Base-by-base conservation (phyloP, 192 early-diverging fungal genomes). In the Mycoemilia scoparia region DNA sequence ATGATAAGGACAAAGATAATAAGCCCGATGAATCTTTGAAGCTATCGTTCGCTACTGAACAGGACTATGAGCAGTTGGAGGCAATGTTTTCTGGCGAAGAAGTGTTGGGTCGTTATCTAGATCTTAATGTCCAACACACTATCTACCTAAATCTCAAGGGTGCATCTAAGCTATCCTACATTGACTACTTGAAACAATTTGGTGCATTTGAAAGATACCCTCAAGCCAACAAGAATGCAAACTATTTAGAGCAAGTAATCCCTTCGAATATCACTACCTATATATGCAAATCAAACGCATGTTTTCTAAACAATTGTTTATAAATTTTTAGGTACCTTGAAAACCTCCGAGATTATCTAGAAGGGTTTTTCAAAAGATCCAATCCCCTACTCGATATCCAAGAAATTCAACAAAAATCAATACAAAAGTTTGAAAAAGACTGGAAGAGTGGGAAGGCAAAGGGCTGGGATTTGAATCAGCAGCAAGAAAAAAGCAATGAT, bases 1-100 rank as follows among this genome's bases (percentile, higher is more conserved):
- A 3, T 39, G 8, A 13, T 12, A n/a, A 23, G 18, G 19, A 36
- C 2, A 30, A 45, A 5, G 29, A 37, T 1, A 21, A 18, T 4
- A 29, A 15, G 26, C 9, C 25, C 2, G 9, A 32, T 7, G 32
- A 37, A 34, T 31, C 45, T 30, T 24, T 30, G 20, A 27, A 17
- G 18, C 41, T 49, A 30, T 51, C 46, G 10, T 64, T 46, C 45
- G 32, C 54, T 12, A 23, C 41, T 12, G 40, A 45, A 47, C 80
- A 71, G 12, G 51, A 54, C 12, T 20, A 32, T 35, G 28, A 36
- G 5, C 29, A 36, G 27, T 36, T 95, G 21, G 87, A 97, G 31
- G 76, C 68, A 7, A 61, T 82, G 50, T 95, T 92, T 51, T 83
- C 82, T n/a, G 89, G 86, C 13, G 92, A 97, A 58, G 89, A 97